Evolutionary conservation across 257 asterid genomes (phyloP).

Genomic region (Nicotiana noctiflora): DNA sequence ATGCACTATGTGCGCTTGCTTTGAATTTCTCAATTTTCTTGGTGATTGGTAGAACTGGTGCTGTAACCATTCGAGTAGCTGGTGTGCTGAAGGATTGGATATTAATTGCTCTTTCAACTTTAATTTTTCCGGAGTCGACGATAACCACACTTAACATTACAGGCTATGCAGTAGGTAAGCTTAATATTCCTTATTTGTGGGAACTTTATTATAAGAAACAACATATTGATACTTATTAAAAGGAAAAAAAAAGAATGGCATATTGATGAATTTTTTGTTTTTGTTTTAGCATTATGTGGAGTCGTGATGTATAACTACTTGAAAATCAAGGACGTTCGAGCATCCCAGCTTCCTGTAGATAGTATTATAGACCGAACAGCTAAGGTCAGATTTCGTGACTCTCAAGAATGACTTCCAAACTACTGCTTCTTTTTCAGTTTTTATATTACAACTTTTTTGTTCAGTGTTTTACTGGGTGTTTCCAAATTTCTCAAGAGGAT

Average conservation of each 20-base stretch:
- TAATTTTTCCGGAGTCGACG: slow-evolving; percentile 86
- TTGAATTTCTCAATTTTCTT: slow-evolving; percentile 92
- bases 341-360: slow-evolving; percentile 42
- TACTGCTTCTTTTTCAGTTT: not conserved
- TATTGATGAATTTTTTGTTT: slow-evolving; percentile 6
- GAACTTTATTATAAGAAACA: not conserved
- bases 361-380: slow-evolving; percentile 43
- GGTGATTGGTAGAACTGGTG: slow-evolving; percentile 97
- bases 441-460: not conserved
- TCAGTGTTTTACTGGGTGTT: not conserved
- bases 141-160: slow-evolving; percentile 77
- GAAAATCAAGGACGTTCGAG: slow-evolving; percentile 53
- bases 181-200: slow-evolving; percentile 9
- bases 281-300: slow-evolving; percentile 75
- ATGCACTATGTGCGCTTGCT: slow-evolving; percentile 90
- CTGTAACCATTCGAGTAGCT: slow-evolving; percentile 95
- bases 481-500: not conserved
- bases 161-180: slow-evolving; percentile 90
- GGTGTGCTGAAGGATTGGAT: slow-evolving; percentile 99
- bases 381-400: slow-evolving; percentile 27
- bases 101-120: slow-evolving; percentile 83
- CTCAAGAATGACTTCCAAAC: not conserved
- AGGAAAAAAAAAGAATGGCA: no score
- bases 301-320: slow-evolving; percentile 67
- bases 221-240: not conserved